These are phyloP conservation scores for Panaeolus cyanescens DNA, from an alignment of 768 basidiomycete genomes.

Conservation along the genomic window DNA sequence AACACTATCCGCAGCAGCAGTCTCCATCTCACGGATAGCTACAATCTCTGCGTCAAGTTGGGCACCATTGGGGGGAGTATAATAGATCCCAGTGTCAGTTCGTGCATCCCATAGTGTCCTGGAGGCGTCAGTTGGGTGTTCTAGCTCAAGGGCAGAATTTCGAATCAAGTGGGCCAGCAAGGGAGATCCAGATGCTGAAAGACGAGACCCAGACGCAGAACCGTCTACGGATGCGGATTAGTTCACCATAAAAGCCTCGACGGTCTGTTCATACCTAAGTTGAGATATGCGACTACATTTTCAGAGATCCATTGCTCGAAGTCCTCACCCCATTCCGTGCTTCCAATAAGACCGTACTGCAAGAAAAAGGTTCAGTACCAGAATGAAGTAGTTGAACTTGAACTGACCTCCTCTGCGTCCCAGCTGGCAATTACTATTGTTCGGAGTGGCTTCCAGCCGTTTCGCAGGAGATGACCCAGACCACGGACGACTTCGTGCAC, in stretches of 20 bases:
- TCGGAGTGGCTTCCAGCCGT: slow-evolving; percentile 82
- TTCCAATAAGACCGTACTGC: slow-evolving; percentile 71
- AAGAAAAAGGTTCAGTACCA: neutral
- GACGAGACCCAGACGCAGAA: slow-evolving; percentile 64
- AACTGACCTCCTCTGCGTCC: slow-evolving; percentile 75
- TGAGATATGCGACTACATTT: slow-evolving; percentile 85
- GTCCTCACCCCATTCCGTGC: slow-evolving; percentile 93
- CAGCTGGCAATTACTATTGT: slow-evolving; percentile 67
- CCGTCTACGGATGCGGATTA: slow-evolving; percentile 19
- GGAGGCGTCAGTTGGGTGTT: slow-evolving; percentile 66
- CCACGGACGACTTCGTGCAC: slow-evolving; percentile 76
- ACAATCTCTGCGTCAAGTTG: slow-evolving; percentile 15
- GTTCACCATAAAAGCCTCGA: neutral
- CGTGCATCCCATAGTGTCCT: slow-evolving; percentile 82
- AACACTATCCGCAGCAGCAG: slow-evolving; percentile 27
- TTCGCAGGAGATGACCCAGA: slow-evolving; percentile 61
- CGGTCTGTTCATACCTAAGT: slow-evolving; percentile 51
- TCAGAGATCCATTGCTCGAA: slow-evolving; percentile 80
- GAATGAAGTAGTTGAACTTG: neutral
- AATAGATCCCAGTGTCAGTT: slow-evolving; percentile 56
- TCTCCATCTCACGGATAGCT: slow-evolving; percentile 41
- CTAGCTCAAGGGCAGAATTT: slow-evolving; percentile 65
- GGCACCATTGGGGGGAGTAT: slow-evolving; percentile 25
- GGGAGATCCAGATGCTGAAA: slow-evolving; percentile 65
- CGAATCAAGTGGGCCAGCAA: slow-evolving; percentile 80